These are phyloP conservation scores for Gomphus bonarii DNA, from an alignment of 1,284 basidiomycete species.

Conservation along the genomic window DNA sequence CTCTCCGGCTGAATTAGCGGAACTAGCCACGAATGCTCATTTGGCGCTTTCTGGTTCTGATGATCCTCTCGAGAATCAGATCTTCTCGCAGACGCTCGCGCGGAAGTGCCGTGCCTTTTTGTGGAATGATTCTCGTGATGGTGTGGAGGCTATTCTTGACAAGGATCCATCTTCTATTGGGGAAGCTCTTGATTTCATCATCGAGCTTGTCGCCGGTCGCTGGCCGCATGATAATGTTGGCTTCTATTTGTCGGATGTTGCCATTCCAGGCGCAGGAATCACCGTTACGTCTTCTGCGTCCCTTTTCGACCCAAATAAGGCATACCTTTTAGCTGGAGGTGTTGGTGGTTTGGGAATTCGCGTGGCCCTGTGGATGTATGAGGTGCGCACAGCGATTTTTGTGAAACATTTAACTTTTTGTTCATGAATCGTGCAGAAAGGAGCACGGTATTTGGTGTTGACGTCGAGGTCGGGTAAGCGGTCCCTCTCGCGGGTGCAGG, in stretches of 20 bases:
- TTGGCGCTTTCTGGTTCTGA: background rate
- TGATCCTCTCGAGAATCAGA: background rate
- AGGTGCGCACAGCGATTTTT: conserved; percentile 17
- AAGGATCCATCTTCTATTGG: background rate
- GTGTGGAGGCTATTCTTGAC: background rate
- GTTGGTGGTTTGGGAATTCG: conserved; percentile 25
- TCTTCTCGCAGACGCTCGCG: background rate
- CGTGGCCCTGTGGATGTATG: conserved; percentile 29
- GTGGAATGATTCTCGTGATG: background rate
- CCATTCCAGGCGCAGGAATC: background rate
- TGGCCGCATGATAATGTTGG: background rate
- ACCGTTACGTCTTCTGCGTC: background rate
- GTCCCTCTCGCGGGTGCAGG: conserved; percentile 15
- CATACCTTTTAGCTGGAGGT: conserved; percentile 22
- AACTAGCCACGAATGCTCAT: background rate
- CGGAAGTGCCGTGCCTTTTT: background rate
- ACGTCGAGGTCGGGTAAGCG: conserved; percentile 27
- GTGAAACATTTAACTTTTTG: background rate
- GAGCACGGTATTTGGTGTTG: conserved; percentile 26
- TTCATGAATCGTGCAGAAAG: conserved; percentile 20
- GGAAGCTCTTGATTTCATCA: background rate
- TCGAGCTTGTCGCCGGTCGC: background rate
- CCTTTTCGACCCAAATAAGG: conserved; percentile 14
- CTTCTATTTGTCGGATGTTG: background rate
- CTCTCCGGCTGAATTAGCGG: background rate